Evolutionary conservation across 352 stramenopile species (phyloP).

Genomic region (Globisporangium barbulae): DNA sequence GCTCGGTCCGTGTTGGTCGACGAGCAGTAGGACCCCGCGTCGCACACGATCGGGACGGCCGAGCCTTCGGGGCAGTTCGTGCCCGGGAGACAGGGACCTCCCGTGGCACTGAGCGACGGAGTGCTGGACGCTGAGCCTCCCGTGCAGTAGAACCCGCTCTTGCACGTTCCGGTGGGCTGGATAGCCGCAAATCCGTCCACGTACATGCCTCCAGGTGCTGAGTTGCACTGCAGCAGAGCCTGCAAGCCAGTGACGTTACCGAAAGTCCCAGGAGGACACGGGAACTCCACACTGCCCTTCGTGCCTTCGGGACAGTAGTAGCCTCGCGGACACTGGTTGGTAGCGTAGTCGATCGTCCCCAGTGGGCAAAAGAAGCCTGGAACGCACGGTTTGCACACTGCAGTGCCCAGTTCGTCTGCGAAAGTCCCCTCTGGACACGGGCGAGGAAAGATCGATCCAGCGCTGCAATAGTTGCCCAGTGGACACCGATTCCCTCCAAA

Average conservation of each 20-base stretch:
- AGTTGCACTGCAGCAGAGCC: conserved; percentile 48
- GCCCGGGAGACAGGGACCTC: conserved; percentile 76
- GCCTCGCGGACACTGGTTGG: conserved; percentile 64
- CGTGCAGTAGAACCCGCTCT: conserved; percentile 84
- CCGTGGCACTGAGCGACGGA: conserved; percentile 33
- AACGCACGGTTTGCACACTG: conserved; percentile 33
- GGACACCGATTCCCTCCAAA: conserved; percentile 45
- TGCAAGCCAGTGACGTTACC: conserved; percentile 47
- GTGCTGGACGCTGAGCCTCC: conserved; percentile 54
- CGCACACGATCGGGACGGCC: conserved; percentile 76
- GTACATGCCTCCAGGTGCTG: conserved; percentile 64
- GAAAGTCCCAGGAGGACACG: conserved; percentile 81
- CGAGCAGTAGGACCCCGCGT: conserved; percentile 73
- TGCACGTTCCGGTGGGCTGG: conserved; percentile 50
- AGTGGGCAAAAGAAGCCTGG: conserved; percentile 46
- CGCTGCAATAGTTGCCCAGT: conserved; percentile 44
- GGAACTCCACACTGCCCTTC: conserved; percentile 41
- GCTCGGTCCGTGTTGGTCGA: conserved; percentile 73
- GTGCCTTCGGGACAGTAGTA: conserved; percentile 84
- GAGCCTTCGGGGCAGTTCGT: conserved; percentile 88
- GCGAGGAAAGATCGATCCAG: conserved; percentile 29
- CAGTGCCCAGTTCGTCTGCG: conserved; percentile 23
- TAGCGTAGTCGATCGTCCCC: conserved; percentile 35
- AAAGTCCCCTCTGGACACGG: conserved; percentile 46
- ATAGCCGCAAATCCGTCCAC: conserved; percentile 46